A percentile compares a stretch with the other conserved stretches of the same genome.
Evolutionary conservation across 2,329 filamentous ascomycete species (phyloP).

Genomic region (Cercospora berteroae): DNA sequence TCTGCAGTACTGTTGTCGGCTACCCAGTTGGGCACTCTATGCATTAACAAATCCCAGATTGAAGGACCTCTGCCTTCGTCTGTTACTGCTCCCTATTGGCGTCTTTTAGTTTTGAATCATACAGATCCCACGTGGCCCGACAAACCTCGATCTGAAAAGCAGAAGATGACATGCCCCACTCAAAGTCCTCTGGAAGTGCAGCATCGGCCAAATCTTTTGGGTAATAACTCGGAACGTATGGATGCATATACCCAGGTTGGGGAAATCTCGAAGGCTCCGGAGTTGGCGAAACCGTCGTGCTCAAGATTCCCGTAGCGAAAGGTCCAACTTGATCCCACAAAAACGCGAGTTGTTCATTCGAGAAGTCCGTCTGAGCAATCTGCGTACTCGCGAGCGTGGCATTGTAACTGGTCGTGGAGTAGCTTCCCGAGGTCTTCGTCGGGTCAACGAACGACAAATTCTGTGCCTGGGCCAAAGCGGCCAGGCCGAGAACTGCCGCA

Average conservation of each 20-base stretch:
- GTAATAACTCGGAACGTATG: slow-evolving; percentile 42
- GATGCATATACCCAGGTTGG: slow-evolving; percentile 42
- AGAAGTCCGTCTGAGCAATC: slow-evolving; percentile 47
- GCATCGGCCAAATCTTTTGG: slow-evolving; percentile 33
- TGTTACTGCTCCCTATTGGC: slow-evolving; percentile 29
- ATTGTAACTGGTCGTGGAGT: slow-evolving; percentile 41
- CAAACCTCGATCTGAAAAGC: slow-evolving; percentile 38
- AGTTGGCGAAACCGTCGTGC: slow-evolving; percentile 33
- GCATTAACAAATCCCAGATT: slow-evolving; percentile 31
- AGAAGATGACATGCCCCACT: slow-evolving; percentile 36
- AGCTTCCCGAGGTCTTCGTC: slow-evolving; percentile 9
- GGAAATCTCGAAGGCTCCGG: slow-evolving; percentile 36
- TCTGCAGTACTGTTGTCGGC: slow-evolving; percentile 36
- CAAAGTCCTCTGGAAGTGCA: slow-evolving; percentile 39
- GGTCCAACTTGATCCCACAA: slow-evolving; percentile 35
- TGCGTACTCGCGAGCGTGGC: slow-evolving; percentile 46
- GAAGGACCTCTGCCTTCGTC: slow-evolving; percentile 35
- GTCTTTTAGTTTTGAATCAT: not conserved
- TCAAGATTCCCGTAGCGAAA: slow-evolving; percentile 28
- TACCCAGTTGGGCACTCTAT: slow-evolving; percentile 36
- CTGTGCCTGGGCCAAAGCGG: not conserved
- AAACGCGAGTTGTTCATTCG: slow-evolving; percentile 47
- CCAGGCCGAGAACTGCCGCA: not conserved
- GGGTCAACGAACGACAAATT: slow-evolving; percentile 7
- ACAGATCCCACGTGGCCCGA: no score